Evolutionary conservation across 306 rosid species (phyloP).

Genomic region (Pyrus pyrifolia): DNA sequence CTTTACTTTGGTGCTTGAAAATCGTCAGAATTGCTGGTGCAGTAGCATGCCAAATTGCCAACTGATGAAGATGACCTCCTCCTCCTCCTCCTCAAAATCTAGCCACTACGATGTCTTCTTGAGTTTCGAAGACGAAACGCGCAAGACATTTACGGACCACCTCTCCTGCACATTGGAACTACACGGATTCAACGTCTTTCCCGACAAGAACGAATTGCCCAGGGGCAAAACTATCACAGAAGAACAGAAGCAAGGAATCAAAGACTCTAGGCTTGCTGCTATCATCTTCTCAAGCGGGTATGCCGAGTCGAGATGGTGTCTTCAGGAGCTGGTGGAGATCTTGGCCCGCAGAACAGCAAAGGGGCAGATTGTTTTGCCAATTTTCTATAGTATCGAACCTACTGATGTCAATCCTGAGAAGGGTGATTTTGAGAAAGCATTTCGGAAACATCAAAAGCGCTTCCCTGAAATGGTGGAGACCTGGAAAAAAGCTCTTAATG

Average conservation of each 20-base stretch:
- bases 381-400: neutral
- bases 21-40: too few species aligned
- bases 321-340: neutral
- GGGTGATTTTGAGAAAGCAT: accelerated
- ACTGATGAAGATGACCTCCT: too few species aligned
- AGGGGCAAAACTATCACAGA: neutral
- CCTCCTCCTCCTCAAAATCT: too few species aligned
- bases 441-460: neutral
- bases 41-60: too few species aligned
- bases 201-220: neutral
- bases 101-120: too few species aligned
- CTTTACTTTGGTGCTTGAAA: too few species aligned
- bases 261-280: neutral
- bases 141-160: neutral
- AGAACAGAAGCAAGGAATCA: neutral
- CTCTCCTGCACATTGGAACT: neutral
- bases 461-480: neutral
- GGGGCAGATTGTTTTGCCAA: neutral
- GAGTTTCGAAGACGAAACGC: neutral
- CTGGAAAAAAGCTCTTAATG: neutral
- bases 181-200: neutral
- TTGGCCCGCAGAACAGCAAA: neutral
- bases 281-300: neutral
- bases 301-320: neutral
- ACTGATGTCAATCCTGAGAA: neutral